These are phyloP conservation scores for Colletotrichum sublineola DNA, from an alignment of 2,329 filamentous ascomycete species.

Conservation along the genomic window DNA sequence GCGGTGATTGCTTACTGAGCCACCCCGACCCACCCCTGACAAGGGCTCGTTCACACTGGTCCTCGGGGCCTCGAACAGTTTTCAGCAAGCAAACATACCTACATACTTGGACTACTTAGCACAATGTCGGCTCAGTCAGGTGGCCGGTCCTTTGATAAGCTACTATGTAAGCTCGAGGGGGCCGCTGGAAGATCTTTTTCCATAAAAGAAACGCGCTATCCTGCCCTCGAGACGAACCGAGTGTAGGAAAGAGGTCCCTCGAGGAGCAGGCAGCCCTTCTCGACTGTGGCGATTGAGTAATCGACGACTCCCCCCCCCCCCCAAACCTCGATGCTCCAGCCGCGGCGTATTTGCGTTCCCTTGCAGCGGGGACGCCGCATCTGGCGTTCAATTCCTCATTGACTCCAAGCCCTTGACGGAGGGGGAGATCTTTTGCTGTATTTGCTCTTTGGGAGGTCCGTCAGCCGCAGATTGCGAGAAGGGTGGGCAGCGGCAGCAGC, in stretches of 20 bases:
- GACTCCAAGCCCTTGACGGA: not conserved
- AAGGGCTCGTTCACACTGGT: not conserved
- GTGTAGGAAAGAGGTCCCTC: not conserved
- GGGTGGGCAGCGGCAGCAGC: not conserved
- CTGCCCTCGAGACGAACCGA: not conserved
- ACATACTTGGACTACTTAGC: not conserved
- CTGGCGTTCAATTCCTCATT: not conserved
- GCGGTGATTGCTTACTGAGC: conserved; percentile 31
- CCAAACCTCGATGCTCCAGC: conserved; percentile 8
- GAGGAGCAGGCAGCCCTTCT: conserved; percentile 3
- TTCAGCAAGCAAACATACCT: not conserved
- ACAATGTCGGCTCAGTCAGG: conserved; percentile 1
- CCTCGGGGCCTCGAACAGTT: not conserved
- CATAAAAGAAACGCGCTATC: not conserved
- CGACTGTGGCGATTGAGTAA: conserved; percentile 3
- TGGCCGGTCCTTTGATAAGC: not conserved
- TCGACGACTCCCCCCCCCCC: not conserved
- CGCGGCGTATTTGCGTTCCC: conserved; percentile 9
- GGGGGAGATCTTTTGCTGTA: not conserved
- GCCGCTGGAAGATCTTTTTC: not conserved
- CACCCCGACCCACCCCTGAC: conserved; percentile 1
- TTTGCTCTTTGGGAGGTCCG: not conserved
- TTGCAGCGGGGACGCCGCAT: not conserved
- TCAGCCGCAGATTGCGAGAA: conserved; percentile 6
- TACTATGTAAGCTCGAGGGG: not conserved